Evolutionary conservation across 2,329 filamentous ascomycete species (phyloP).

Genomic region (Penicillium polonicum): DNA sequence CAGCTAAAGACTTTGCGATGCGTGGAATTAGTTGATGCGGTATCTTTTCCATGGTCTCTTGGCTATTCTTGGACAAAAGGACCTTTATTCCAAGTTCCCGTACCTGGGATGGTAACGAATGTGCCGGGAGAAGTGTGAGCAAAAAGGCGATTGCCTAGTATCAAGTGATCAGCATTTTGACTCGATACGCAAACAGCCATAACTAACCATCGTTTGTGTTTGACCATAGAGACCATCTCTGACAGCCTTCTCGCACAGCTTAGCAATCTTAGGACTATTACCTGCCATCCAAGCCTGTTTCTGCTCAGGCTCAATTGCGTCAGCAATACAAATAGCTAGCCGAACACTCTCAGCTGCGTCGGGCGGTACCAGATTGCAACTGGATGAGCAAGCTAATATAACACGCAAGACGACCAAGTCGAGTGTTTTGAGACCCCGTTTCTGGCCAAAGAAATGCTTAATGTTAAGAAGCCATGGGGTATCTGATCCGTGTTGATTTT

Average conservation of each 20-base stretch:
- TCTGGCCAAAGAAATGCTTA: conserved; percentile 41
- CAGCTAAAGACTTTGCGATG: conserved; percentile 40
- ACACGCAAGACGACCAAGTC: conserved; percentile 43
- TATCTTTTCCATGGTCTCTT: conserved; percentile 21
- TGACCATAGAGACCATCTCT: conserved; percentile 29
- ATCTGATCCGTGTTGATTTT: conserved; percentile 19
- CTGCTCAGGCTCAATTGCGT: conserved; percentile 34
- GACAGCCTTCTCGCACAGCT: conserved; percentile 40
- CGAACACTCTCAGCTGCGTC: conserved; percentile 38
- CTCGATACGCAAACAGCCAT: too few species aligned
- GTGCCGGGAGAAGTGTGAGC: conserved; percentile 26
- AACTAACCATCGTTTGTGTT: conserved; percentile 37
- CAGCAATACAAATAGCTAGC: conserved; percentile 38
- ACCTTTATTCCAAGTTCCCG: conserved; percentile 24
- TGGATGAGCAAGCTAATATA: conserved; percentile 42
- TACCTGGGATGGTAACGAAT: conserved; percentile 29
- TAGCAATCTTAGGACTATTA: conserved; percentile 37
- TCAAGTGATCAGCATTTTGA: neutral
- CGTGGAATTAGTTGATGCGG: conserved; percentile 25
- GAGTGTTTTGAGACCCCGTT: conserved; percentile 41
- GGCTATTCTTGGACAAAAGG: conserved; percentile 28
- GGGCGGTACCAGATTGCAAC: conserved; percentile 27
- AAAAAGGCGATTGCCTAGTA: conserved; percentile 35
- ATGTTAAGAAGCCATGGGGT: conserved; percentile 37
- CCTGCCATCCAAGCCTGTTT: conserved; percentile 36